A percentile compares a stretch with the other conserved stretches of the same genome.
These are phyloP conservation scores for Xylaria sp. DNA, from an alignment of 2,329 filamentous ascomycete genomes.

Conservation along the genomic window DNA sequence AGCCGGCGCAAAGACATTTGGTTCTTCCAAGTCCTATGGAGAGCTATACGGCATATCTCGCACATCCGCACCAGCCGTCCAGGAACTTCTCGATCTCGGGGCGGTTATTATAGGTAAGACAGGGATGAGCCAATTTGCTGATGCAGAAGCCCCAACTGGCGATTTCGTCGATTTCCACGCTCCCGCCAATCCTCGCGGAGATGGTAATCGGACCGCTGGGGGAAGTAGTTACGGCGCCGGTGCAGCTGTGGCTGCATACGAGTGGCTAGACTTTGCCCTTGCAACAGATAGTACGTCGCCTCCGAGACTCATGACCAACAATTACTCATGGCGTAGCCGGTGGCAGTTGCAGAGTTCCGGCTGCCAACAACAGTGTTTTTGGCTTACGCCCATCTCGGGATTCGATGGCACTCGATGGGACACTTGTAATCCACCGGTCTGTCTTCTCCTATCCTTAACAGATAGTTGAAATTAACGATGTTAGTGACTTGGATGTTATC, in stretches of 20 bases:
- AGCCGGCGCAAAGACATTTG: slow-evolving; percentile 63
- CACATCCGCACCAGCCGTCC: slow-evolving; percentile 61
- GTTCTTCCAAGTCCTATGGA: slow-evolving; percentile 69
- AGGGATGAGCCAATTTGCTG: slow-evolving; percentile 61
- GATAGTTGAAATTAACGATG: neutral
- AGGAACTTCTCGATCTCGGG: slow-evolving; percentile 55
- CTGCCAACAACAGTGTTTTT: neutral
- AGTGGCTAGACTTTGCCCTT: slow-evolving; percentile 15
- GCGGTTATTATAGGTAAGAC: slow-evolving; percentile 62
- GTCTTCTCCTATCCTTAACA: neutral
- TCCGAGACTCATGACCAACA: neutral
- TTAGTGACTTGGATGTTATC: neutral
- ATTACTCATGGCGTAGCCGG: neutral
- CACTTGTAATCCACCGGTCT: slow-evolving; percentile 1
- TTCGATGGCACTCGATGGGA: neutral
- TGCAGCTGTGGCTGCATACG: slow-evolving; percentile 1
- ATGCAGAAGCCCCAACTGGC: slow-evolving; percentile 57
- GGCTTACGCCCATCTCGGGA: neutral
- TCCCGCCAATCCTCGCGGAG: slow-evolving; percentile 54
- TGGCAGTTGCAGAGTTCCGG: neutral
- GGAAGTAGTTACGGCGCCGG: neutral
- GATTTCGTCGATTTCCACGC: slow-evolving; percentile 59
- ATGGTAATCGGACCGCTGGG: slow-evolving; percentile 6
- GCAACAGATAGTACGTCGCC: neutral
- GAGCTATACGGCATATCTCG: slow-evolving; percentile 62